phyloP scores from a whole-genome alignment of 2,329 filamentous ascomycete species.

The Sclerotinia glacialis region DNA sequence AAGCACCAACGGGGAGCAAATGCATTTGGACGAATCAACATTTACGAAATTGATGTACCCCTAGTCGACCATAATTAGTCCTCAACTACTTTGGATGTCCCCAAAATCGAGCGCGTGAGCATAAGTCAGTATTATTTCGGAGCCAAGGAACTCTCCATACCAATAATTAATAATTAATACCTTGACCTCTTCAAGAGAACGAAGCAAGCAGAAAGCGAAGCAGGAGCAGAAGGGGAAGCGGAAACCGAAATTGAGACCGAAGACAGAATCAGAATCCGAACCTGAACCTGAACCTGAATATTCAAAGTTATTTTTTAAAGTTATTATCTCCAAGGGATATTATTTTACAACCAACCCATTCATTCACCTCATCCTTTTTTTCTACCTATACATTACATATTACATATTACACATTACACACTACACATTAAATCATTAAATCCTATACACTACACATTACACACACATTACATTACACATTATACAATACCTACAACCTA shows the following conservation, averaged over 20 bases:
- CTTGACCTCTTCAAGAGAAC: background rate
- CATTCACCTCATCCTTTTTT: background rate
- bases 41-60: background rate
- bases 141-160: background rate
- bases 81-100: background rate
- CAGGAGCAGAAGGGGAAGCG: too few relatives aligned
- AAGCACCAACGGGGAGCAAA: conserved; percentile 5
- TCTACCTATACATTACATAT: background rate
- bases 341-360: too few relatives aligned
- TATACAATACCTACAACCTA: too few relatives aligned
- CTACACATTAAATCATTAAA: too few relatives aligned
- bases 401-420: background rate
- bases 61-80: conserved; percentile 2
- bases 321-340: too few relatives aligned
- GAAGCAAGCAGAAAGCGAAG: background rate
- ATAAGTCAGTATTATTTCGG: background rate
- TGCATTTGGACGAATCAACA: background rate
- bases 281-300: too few relatives aligned
- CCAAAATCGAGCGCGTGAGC: conserved; percentile 7
- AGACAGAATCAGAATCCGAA: too few relatives aligned
- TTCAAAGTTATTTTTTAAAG: too few relatives aligned
- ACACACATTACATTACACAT: too few relatives aligned
- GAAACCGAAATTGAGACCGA: too few relatives aligned
- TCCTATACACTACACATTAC: background rate
- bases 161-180: background rate